phyloP scores from a whole-genome alignment of 108 stramenopile genomes.

The Bacterosira constricta region DNA sequence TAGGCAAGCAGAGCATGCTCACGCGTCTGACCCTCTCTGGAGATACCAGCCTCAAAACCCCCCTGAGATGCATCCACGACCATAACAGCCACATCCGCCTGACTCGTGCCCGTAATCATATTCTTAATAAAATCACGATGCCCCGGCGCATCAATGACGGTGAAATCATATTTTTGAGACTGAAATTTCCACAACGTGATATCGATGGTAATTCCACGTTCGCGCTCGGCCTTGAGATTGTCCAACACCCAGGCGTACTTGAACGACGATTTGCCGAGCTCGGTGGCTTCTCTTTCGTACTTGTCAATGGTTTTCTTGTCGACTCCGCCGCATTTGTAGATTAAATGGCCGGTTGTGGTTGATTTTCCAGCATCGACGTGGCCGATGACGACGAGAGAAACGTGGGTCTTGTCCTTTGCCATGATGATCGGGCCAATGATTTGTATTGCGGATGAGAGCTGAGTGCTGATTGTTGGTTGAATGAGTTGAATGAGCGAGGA shows the following conservation, averaged over 20 bases:
- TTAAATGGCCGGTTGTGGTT: constrained; percentile 90
- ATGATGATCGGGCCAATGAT: constrained; percentile 26
- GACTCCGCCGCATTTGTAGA: constrained; percentile 80
- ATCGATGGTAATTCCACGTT: constrained; percentile 99
- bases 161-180: constrained; percentile 89
- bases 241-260: constrained; percentile 97
- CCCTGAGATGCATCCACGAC: constrained; percentile 91
- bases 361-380: constrained; percentile 96
- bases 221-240: constrained; percentile 98
- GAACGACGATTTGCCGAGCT: constrained; percentile 73
- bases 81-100: constrained; percentile 95
- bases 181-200: constrained; percentile 94
- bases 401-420: constrained; percentile 61
- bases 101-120: constrained; percentile 98
- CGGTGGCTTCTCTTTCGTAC: constrained; percentile 89
- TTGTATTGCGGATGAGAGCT: constrained; percentile 14
- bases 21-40: constrained; percentile 93
- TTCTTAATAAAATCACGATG: constrained; percentile 94
- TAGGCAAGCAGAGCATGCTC: constrained; percentile 95
- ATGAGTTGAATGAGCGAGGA: too few relatives aligned
- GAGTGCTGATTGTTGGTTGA: too few relatives aligned
- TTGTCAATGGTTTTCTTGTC: constrained; percentile 93
- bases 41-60: constrained; percentile 94
- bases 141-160: constrained; percentile 97
- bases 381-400: constrained; percentile 81